phyloP scores from a whole-genome alignment of 345 rosid species.

The Populus pruinosa region DNA sequence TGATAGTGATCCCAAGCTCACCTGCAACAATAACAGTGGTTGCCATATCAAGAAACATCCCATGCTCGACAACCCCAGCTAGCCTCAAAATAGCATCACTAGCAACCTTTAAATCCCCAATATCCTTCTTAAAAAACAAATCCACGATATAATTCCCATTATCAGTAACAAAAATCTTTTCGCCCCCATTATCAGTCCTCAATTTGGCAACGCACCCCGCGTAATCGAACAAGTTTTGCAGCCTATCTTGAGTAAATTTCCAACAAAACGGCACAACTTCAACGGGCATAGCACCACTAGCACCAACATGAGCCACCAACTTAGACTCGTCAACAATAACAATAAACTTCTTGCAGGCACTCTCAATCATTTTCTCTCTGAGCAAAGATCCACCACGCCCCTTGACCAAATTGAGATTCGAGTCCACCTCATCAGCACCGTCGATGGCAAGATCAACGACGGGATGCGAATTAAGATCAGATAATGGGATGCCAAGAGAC shows the following conservation, averaged over 20 bases:
- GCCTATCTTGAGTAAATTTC: slow-evolving; percentile 59
- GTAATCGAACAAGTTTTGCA: slow-evolving; percentile 45
- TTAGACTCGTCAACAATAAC: slow-evolving; percentile 75
- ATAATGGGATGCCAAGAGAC: slow-evolving; percentile 73
- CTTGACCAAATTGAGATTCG: slow-evolving; percentile 70
- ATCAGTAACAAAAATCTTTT: slow-evolving; percentile 67
- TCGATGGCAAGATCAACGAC: slow-evolving; percentile 79
- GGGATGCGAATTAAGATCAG: slow-evolving; percentile 74
- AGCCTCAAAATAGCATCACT: slow-evolving; percentile 73
- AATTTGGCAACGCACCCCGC: slow-evolving; percentile 62
- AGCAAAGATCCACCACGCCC: slow-evolving; percentile 92
- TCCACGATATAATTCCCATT: slow-evolving; percentile 82
- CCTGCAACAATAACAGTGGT: slow-evolving; percentile 90
- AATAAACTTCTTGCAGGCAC: slow-evolving; percentile 67
- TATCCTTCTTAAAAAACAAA: slow-evolving; percentile 61
- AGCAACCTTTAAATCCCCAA: slow-evolving; percentile 68
- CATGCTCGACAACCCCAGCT: slow-evolving; percentile 92
- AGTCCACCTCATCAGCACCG: slow-evolving; percentile 97
- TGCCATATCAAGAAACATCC: slow-evolving; percentile 94
- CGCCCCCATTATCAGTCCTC: slow-evolving; percentile 24
- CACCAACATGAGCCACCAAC: slow-evolving; percentile 63
- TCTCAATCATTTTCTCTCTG: slow-evolving; percentile 92
- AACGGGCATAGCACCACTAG: slow-evolving; percentile 78
- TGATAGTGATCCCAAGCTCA: slow-evolving; percentile 65
- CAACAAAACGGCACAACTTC: slow-evolving; percentile 87